Evolutionary conservation across 2,329 filamentous ascomycete species (phyloP).

Genomic region (Microdochium bolleyi): DNA sequence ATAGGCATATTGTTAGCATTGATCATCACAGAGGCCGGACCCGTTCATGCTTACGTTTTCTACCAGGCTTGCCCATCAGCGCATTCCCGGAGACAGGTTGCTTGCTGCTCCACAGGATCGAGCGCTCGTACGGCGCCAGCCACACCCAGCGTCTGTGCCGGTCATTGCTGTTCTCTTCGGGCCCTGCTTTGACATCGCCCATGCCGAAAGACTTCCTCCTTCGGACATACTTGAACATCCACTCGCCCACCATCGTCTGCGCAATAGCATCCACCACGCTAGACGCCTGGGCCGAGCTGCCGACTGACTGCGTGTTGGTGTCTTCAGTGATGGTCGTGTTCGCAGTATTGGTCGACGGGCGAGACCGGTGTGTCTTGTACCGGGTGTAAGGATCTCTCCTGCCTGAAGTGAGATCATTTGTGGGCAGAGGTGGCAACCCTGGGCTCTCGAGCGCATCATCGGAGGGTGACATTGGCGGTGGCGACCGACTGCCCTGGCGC

Average conservation of each 20-base stretch:
- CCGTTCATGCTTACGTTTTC: slow-evolving; percentile 66
- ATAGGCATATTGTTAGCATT: slow-evolving; percentile 20
- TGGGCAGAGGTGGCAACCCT: slow-evolving; percentile 62
- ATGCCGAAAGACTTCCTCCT: slow-evolving; percentile 87
- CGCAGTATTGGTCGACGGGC: slow-evolving; percentile 52
- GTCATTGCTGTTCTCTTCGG: slow-evolving; percentile 64
- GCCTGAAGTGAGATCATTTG: slow-evolving; percentile 62
- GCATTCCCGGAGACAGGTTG: slow-evolving; percentile 84
- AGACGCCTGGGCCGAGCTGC: slow-evolving; percentile 56
- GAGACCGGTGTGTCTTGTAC: slow-evolving; percentile 42
- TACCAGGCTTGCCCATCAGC: slow-evolving; percentile 85
- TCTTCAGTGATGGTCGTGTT: slow-evolving; percentile 42
- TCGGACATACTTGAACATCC: slow-evolving; percentile 89
- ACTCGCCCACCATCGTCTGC: slow-evolving; percentile 96
- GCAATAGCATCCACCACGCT: slow-evolving; percentile 94
- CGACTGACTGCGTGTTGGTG: slow-evolving; percentile 41
- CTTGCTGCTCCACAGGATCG: slow-evolving; percentile 97
- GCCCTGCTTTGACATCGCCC: slow-evolving; percentile 54
- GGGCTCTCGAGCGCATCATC: slow-evolving; percentile 64
- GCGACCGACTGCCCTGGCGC: slow-evolving; percentile 49
- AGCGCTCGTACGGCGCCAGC: slow-evolving; percentile 92
- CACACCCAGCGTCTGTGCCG: slow-evolving; percentile 98
- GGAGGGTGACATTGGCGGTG: slow-evolving; percentile 58
- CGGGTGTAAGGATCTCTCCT: slow-evolving; percentile 32
- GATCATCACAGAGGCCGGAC: not conserved